Evolutionary conservation across 192 early-diverging fungal genomes (phyloP), one percentile per base, ranked within the genome.

Genomic region (Podila epicladia): DNA sequence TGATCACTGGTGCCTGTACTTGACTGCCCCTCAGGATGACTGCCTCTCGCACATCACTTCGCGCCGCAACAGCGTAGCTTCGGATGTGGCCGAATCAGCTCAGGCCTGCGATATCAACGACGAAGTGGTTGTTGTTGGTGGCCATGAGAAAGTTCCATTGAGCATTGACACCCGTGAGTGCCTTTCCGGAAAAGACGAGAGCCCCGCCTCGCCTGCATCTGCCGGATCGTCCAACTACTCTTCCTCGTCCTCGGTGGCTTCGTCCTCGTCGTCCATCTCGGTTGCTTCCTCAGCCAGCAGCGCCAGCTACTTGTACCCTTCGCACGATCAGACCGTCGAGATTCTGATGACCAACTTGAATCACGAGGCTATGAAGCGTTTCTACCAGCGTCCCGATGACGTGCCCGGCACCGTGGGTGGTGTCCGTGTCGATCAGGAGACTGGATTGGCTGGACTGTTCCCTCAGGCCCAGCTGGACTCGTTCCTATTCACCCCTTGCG

Each of bases 1-100:
- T 20, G 96, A 99, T 58, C 95, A 99, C 85, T 99, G 98, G 98
- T 94, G 95, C 76, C 86, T 97, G 49, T 99, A 97, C 85, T 84
- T 95, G 67, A 93, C 93, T 33, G 89, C 92, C 24, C 95, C 95
- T 58, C 78, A 87, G 69, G 78, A 83, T 28, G 86, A 86, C 64
- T 76, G 83, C 35, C 59, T 82, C 13, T 64, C 77, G 9, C 74
- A 85, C 49, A 70, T 80, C 15, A 80, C 77, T 9, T 73, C 77
- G 64, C 77, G 77, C 48, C 77, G 77, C 45, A 73, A 69, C 62
- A 80, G 77, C 58, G 67, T 74, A 12, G 63, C 55, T 35, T 78
- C 87, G 35, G 83, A 91, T 72, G 71, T 55, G 53, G 11, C 53
- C 19, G 53, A 55, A 17, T n/a, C 20, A 2, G 53, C 26, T 17